Evolutionary conservation across 805 yeast species (phyloP).

Genomic region (Ogataea zsoltii): DNA sequence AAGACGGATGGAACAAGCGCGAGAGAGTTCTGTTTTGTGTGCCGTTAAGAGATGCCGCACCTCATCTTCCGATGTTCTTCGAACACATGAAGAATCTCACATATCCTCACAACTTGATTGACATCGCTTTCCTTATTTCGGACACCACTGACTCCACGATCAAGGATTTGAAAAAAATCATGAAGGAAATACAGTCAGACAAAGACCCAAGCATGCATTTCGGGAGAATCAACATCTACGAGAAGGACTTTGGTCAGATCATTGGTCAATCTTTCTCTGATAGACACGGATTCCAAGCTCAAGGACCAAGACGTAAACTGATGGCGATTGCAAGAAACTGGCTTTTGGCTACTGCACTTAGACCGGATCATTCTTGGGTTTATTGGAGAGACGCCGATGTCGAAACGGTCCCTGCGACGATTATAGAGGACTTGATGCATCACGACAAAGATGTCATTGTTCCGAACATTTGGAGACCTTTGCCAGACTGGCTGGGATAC

Average conservation of each 20-base stretch:
- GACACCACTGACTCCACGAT: slow-evolving; percentile 89
- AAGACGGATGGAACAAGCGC: slow-evolving; percentile 74
- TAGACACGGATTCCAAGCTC: slow-evolving; percentile 92
- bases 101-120: slow-evolving; percentile 85
- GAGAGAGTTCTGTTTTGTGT: slow-evolving; percentile 85
- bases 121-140: slow-evolving; percentile 78
- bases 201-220: slow-evolving; percentile 59
- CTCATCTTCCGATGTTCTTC: slow-evolving; percentile 87
- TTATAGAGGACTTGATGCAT: slow-evolving; percentile 86
- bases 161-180: slow-evolving; percentile 57
- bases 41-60: slow-evolving; percentile 89
- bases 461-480: slow-evolving; percentile 87
- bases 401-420: slow-evolving; percentile 77
- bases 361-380: slow-evolving; percentile 91
- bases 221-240: slow-evolving; percentile 82
- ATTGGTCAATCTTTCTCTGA: slow-evolving; percentile 90
- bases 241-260: slow-evolving; percentile 88
- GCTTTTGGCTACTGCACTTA: slow-evolving; percentile 78
- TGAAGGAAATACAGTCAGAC: slow-evolving; percentile 65
- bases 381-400: slow-evolving; percentile 97
- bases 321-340: slow-evolving; percentile 96
- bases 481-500: slow-evolving; percentile 79
- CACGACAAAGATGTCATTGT: slow-evolving; percentile 87
- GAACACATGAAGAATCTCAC: slow-evolving; percentile 76
- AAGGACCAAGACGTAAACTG: slow-evolving; percentile 86